Evolutionary conservation across 2,329 filamentous ascomycete species (phyloP), one percentile per base, ranked within the genome.

Genomic region (Cordyceps cicadae): DNA sequence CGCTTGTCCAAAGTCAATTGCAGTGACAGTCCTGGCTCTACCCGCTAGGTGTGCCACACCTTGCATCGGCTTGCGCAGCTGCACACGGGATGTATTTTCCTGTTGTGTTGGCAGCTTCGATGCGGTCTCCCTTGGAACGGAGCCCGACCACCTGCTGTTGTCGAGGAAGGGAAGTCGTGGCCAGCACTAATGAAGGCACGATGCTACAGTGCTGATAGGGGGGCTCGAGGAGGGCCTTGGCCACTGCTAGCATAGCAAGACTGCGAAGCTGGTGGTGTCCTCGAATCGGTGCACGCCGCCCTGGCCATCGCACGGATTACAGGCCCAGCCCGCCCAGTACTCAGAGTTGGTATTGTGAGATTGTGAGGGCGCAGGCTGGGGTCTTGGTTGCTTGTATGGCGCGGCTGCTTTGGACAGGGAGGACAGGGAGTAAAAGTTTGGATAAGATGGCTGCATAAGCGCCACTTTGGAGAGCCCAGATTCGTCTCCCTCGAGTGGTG

Each of bases 261-360:
- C n/a, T 6, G n/a, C 5, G 17, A 3, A 32, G 37, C 24, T 49
- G 48, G 21, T 43, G 46, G 48, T 59, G 24, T 39, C 48, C 32
- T 14, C 32, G 37, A 51, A 59, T 59, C 24, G 48, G 56, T 43
- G n/a, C 56, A 59, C 45, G 56, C 56, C 56, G 52, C 56, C 37
- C 56, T 48, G 56, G 21, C 11, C 37, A 59, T 59, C 48, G 46
- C 56, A 37, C 26, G 34, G 11, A 43, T 24, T 43, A 12, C 54
- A 7, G 26, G 32, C 56, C 56, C 56, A 59, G 56, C 24, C n/a
- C n/a, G n/a, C n/a, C n/a, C n/a, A n/a, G n/a, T 43, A 43, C 21
- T 48, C 55, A 52, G 48, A 51, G 37, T 45, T 59, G 55, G 48
- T 43, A 59, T 19, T 59, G 48, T 5, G 26, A n/a, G n/a, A n/a